These are phyloP conservation scores for Pascua sp. DNA, from an alignment of 1,284 basidiomycete genomes.

Conservation along the genomic window DNA sequence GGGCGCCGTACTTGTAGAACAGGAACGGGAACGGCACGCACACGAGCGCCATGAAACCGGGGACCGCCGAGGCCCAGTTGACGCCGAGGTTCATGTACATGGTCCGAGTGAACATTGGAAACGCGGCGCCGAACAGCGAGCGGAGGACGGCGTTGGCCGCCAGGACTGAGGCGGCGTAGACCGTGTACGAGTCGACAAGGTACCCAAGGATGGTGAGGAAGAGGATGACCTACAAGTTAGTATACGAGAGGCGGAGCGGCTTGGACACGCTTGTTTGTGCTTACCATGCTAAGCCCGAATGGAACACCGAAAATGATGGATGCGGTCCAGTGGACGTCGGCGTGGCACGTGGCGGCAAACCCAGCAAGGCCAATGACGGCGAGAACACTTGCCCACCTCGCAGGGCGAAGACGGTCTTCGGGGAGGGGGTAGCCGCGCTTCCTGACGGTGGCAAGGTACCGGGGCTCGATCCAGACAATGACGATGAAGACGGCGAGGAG, in stretches of 20 bases:
- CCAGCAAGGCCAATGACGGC: constrained; percentile 48
- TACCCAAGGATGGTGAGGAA: constrained; percentile 61
- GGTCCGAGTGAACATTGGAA: constrained; percentile 57
- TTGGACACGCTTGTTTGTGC: no score
- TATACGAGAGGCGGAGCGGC: no score
- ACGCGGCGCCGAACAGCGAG: constrained; percentile 62
- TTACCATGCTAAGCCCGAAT: constrained; percentile 62
- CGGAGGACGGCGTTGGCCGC: constrained; percentile 68
- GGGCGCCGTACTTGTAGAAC: constrained; percentile 56
- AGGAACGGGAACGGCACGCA: constrained; percentile 59
- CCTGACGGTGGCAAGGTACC: constrained; percentile 59
- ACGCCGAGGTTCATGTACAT: constrained; percentile 58
- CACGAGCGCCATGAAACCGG: constrained; percentile 59
- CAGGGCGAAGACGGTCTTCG: constrained; percentile 59
- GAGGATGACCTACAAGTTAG: constrained; percentile 47
- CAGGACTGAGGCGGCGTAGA: constrained; percentile 57
- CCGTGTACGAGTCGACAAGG: constrained; percentile 61
- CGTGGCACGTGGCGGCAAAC: constrained; percentile 47
- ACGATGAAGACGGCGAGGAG: constrained; percentile 59
- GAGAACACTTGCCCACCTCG: constrained; percentile 49
- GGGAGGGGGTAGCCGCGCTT: constrained; percentile 55
- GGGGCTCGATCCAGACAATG: constrained; percentile 52
- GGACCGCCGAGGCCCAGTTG: constrained; percentile 64
- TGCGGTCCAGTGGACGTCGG: constrained; percentile 54
- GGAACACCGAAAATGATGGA: constrained; percentile 60